phyloP scores from a whole-genome alignment of 116 monocot species.

The Phalaenopsis hybrid region DNA sequence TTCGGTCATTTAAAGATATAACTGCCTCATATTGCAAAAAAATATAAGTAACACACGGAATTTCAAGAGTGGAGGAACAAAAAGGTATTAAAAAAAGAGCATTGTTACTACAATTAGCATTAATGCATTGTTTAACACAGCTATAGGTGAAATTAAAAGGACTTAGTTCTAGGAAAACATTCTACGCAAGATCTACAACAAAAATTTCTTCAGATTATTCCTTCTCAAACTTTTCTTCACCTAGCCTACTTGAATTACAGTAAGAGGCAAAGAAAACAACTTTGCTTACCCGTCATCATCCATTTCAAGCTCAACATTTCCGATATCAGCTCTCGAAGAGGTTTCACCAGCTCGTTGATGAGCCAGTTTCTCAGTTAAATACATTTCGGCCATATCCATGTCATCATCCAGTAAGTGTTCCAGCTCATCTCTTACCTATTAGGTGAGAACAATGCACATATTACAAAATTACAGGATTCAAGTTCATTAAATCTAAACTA shows the following conservation, averaged over 20 bases:
- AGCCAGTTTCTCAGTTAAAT: slow-evolving; percentile 37
- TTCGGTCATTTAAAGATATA: too few species aligned
- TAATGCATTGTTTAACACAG: neutral
- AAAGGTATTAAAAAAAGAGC: neutral
- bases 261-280: neutral
- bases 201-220: neutral
- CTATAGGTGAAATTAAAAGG: neutral
- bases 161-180: neutral
- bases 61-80: neutral
- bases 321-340: slow-evolving; percentile 16
- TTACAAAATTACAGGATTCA: neutral
- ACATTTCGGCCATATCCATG: slow-evolving; percentile 61
- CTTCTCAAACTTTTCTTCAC: neutral
- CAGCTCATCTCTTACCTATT: slow-evolving; percentile 54
- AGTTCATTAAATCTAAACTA: neutral
- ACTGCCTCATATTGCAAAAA: neutral
- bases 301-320: slow-evolving; percentile 14
- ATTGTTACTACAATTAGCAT: neutral
- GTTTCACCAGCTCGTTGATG: slow-evolving; percentile 14
- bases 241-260: neutral
- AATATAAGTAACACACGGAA: neutral
- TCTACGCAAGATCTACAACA: neutral
- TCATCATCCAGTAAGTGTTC: slow-evolving; percentile 57
- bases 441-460: neutral
- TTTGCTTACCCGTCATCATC: slow-evolving; percentile 17